Evolutionary conservation across 2,329 filamentous ascomycete species (phyloP), one percentile per base, ranked within the genome.

Genomic region (Phyllosticta ampelicida): DNA sequence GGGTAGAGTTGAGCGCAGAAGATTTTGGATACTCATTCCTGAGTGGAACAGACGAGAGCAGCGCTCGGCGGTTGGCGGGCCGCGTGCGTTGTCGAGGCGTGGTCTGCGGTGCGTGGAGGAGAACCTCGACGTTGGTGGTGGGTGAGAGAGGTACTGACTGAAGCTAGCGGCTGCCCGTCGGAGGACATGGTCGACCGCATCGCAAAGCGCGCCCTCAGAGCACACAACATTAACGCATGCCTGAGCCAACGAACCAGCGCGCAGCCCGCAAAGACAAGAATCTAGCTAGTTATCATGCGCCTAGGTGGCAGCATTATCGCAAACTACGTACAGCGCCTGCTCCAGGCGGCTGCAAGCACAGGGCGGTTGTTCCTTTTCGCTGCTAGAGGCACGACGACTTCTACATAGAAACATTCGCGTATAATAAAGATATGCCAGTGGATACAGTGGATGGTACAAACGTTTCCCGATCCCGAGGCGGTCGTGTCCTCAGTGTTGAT

Each of bases 41-140:
- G 57, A 21, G 23, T 16, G n/a, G 21, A 26, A 49, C 28, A 49
- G 48, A 18, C 11, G 55, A 55, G 53, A 11, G 29, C 19, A 20
- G 48, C 48, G 57, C 53, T 51, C 49, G 26, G 53, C 49, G 50
- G 29, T 30, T 53, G 48, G 56, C 56, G 48, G 51, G 23, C 28
- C 52, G 52, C 21, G 56, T 48, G 30, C 44, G 52, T 54, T 26
- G 56, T 51, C 44, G 52, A 23, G 26, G 36, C 49, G 51, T 51
- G 52, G 28, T 44, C 30, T 48, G 48, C 52, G 56, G 44, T 44
- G 56, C 20, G 20, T 48, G 9, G 56, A 51, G 52, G 56, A 52
- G 56, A 54, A 52, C 44, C n/a, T 54, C 56, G 56, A 48, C 51
- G 56, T 51, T 54, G 52, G 56, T 58, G 56, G 56, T 58, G 52